Evolutionary conservation across 2,329 filamentous ascomycete genomes (phyloP).

Genomic region (Nemania sp.): DNA sequence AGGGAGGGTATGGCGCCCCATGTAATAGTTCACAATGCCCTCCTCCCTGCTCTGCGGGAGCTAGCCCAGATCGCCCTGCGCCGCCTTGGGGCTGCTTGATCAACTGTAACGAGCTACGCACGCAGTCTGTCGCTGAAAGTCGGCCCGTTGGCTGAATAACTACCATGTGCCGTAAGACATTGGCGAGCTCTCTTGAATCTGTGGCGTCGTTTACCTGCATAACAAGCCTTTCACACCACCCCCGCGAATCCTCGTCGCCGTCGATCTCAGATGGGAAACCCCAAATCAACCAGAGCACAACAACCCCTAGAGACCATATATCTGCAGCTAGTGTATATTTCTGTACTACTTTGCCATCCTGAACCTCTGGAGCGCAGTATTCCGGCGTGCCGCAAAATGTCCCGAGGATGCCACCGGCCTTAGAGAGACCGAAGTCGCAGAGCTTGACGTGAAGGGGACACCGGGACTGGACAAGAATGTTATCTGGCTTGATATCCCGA

Average conservation of each 20-base stretch:
- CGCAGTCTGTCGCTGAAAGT: too few species aligned
- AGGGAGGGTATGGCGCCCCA: too few species aligned
- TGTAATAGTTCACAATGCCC: too few species aligned
- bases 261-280: constrained; percentile 4
- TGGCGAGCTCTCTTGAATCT: too few species aligned
- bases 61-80: too few species aligned
- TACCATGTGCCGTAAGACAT: too few species aligned
- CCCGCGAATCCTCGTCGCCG: background rate
- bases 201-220: too few species aligned
- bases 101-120: too few species aligned
- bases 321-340: constrained; percentile 17
- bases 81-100: too few species aligned
- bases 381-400: background rate
- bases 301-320: constrained; percentile 27
- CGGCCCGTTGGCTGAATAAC: too few species aligned
- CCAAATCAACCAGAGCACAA: constrained; percentile 6
- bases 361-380: constrained; percentile 9
- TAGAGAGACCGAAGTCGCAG: constrained; percentile 23
- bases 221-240: background rate
- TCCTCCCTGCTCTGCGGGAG: background rate
- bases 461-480: constrained; percentile 22
- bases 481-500: constrained; percentile 23
- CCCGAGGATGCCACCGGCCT: background rate
- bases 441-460: constrained; percentile 14
- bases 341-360: background rate